A percentile compares a stretch with the other conserved stretches of the same genome.
Conservation (phyloP, 441 rosid species). For the Populus hybrid region DNA sequence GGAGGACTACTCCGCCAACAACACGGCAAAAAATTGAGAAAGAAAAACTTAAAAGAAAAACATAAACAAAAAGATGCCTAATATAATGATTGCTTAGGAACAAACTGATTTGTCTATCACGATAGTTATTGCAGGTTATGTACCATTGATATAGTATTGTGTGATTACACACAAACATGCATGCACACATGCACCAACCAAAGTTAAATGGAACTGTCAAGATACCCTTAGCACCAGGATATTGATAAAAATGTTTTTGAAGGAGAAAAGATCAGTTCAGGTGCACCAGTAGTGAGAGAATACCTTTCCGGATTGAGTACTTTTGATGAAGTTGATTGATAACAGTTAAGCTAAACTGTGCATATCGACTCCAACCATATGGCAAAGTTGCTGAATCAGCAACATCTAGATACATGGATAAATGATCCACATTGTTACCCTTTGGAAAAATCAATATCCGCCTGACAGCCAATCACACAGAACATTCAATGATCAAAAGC, state of each 20-base stretch:
- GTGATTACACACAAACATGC: background rate
- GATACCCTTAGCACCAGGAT: background rate
- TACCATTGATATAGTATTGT: background rate
- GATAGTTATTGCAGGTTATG: background rate
- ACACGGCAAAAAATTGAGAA: background rate
- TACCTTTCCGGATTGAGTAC: conserved; percentile 63
- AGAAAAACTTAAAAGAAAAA: background rate
- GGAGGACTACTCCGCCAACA: background rate
- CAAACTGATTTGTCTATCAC: background rate
- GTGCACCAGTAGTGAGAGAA: background rate
- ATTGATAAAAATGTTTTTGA: background rate
- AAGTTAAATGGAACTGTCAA: background rate
- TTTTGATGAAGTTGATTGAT: conserved; percentile 60
- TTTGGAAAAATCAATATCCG: conserved; percentile 71
- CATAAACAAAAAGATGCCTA: background rate
- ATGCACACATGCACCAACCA: background rate
- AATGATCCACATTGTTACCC: conserved; percentile 82
- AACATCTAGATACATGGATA: conserved; percentile 83
- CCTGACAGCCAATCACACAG: conserved; percentile 32
- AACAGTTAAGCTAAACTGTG: conserved; percentile 73
- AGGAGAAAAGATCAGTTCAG: background rate
- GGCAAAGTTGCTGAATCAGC: conserved; percentile 65
- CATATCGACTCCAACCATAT: conserved; percentile 84
- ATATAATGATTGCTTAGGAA: background rate
- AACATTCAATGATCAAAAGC: background rate